Base-by-base conservation (phyloP, 1,139 yeast species). In the Geotrichum aggregatum region DNA sequence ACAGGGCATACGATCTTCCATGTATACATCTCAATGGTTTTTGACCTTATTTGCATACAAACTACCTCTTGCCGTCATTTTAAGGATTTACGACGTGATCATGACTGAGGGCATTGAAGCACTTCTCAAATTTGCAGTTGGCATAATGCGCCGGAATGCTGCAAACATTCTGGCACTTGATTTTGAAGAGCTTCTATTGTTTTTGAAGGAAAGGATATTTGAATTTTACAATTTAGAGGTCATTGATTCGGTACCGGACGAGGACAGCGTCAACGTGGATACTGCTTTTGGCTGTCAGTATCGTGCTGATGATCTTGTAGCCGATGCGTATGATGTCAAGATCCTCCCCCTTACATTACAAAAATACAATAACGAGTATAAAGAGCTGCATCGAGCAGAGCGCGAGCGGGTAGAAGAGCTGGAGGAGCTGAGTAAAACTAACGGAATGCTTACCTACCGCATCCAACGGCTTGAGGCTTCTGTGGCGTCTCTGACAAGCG, bases 11-110 rank as follows among this genome's bases (percentile, higher is more conserved):
- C 79, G 84, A 56, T 84, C 95, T 1, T 84, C 92, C 21, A 91
- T 91, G 97, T 92, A 87, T 72, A 97, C 96, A 0, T 80, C 92
- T 0, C 97, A 92, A 68, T 92, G 98, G 98, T 89, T 92, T 65
- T 75, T 89, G 61, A 92, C 98, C 0, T 77, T 92, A 60, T 92
- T 92, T 71, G 96, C 96, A 13, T 92, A 92, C 72, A 86, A 87
- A 64, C 87, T 91, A 68, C 98, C 98, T 13, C 71, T 87, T 50
- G 85, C 82, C 52, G 83, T 88, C 62, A 96, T 88, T 38, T 73
- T 87, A 58, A 76, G 95, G 54, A 86, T 92, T 43, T 85, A 81
- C 65, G 98, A 92, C 71, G 79, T 87, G 52, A 80, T 92, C 16
- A 79, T 92, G 47, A 84, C 95, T 5, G 96, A 91, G 70, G 98